Evolutionary conservation across 208 protist species (phyloP).

Genomic region (Crithidia bombi): DNA sequence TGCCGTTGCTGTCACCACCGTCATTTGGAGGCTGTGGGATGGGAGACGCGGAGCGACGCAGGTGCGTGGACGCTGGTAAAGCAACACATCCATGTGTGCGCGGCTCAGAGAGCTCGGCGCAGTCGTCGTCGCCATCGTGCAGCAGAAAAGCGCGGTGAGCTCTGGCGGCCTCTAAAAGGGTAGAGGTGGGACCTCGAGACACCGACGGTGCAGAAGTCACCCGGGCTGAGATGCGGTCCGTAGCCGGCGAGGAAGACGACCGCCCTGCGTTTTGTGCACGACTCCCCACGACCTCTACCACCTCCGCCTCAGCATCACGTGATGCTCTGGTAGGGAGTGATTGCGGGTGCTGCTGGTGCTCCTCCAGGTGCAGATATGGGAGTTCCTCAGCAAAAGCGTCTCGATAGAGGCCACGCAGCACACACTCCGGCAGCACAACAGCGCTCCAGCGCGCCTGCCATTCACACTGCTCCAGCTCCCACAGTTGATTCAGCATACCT

Average conservation of each 20-base stretch:
- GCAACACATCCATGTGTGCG: no score
- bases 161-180: constrained; percentile 1
- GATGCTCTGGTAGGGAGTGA: no score
- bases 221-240: no score
- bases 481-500: neutral
- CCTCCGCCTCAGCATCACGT: no score
- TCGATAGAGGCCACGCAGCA: constrained; percentile 5
- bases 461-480: constrained; percentile 15
- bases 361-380: neutral
- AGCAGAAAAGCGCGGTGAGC: constrained; percentile 11
- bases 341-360: neutral
- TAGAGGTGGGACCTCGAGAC: neutral
- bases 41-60: constrained; percentile 7
- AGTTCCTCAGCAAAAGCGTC: constrained; percentile 9
- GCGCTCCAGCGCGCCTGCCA: constrained; percentile 22
- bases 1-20: neutral
- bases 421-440: constrained; percentile 26
- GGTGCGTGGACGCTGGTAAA: neutral
- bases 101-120: no score
- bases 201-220: no score
- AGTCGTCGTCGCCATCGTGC: neutral
- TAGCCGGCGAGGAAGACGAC: neutral
- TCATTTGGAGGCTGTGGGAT: neutral
- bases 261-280: neutral
- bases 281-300: no score